A percentile compares a stretch with the other conserved stretches of the same genome.
Conservation (phyloP, 331 rosid genomes). For the Prunus yedoensis region DNA sequence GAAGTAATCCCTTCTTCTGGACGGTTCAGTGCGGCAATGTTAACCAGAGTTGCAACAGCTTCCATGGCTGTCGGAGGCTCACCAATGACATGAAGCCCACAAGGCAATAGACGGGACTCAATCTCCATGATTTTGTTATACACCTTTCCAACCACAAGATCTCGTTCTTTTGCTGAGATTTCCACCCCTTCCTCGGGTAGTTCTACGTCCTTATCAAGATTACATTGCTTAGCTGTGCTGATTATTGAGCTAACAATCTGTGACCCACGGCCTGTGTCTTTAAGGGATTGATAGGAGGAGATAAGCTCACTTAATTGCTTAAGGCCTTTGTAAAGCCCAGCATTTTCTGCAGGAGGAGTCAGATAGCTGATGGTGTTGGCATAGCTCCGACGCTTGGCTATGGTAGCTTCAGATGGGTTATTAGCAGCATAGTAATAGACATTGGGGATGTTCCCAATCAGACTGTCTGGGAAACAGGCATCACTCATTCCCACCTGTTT, state of each 20-base stretch:
- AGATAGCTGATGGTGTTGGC: constrained; percentile 97
- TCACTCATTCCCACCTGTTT: constrained; percentile 99
- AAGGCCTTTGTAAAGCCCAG: constrained; percentile 98
- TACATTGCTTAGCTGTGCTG: constrained; percentile 93
- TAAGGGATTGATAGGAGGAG: constrained; percentile 89
- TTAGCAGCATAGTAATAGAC: constrained; percentile 95
- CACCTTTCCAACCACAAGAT: constrained; percentile 87
- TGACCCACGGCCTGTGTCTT: constrained; percentile 91
- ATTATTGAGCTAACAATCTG: constrained; percentile 96
- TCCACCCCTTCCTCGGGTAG: constrained; percentile 84
- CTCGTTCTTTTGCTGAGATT: constrained; percentile 78
- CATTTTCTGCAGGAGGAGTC: constrained; percentile 99
- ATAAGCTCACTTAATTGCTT: constrained; percentile 95
- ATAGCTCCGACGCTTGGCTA: constrained; percentile 92
- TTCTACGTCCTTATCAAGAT: constrained; percentile 90
- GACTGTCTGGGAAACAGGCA: constrained; percentile 90
- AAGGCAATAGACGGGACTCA: constrained; percentile 89
- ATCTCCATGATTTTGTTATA: constrained; percentile 98
- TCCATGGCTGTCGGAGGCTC: constrained; percentile 98
- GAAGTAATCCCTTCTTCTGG: constrained; percentile 81
- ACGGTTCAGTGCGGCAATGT: constrained; percentile 93
- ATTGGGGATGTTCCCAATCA: constrained; percentile 92
- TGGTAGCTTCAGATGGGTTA: constrained; percentile 97
- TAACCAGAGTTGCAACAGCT: constrained; percentile 96
- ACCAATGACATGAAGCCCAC: constrained; percentile 95